Conservation (phyloP, 2,329 filamentous ascomycete genomes). For the Tricladium varicosporioides region DNA sequence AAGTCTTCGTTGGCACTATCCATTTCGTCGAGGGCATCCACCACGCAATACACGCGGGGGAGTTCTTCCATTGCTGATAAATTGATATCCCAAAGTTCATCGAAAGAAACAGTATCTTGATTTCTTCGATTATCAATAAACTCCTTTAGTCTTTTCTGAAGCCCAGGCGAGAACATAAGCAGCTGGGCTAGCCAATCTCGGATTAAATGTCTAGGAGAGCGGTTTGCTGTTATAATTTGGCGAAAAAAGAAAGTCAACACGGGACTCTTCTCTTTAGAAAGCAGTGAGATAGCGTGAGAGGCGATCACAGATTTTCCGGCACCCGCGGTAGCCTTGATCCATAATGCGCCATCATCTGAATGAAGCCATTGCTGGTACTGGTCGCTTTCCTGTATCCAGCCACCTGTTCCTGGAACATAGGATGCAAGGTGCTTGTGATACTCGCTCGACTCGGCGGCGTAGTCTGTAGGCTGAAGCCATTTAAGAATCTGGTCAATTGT, state of each 20-base stretch:
- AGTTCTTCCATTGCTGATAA: neutral
- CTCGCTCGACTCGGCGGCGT: conserved; percentile 16
- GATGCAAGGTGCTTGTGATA: conserved; percentile 21
- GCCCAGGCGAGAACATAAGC: conserved; percentile 24
- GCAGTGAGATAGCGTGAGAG: conserved; percentile 15
- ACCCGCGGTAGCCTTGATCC: conserved; percentile 45
- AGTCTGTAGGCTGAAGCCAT: conserved; percentile 24
- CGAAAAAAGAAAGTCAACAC: conserved; percentile 38
- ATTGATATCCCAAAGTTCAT: neutral
- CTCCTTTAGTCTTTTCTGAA: conserved; percentile 4
- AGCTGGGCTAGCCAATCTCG: conserved; percentile 35
- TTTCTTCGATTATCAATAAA: neutral
- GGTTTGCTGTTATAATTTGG: conserved; percentile 35
- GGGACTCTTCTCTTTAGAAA: conserved; percentile 13
- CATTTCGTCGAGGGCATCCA: conserved; percentile 47
- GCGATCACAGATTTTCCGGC: conserved; percentile 42
- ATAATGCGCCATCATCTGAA: conserved; percentile 35
- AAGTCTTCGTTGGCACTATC: conserved; percentile 33
- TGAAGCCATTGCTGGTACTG: conserved; percentile 20
- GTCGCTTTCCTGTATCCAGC: conserved; percentile 23
- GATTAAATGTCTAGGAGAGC: conserved; percentile 24
- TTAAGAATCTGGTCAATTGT: neutral
- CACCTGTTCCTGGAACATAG: conserved; percentile 19
- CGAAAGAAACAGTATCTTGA: neutral
- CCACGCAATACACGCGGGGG: conserved; percentile 35